Base-by-base conservation (phyloP, 148 eudicot genomes). In the Amaranthus hypochondriacus region DNA sequence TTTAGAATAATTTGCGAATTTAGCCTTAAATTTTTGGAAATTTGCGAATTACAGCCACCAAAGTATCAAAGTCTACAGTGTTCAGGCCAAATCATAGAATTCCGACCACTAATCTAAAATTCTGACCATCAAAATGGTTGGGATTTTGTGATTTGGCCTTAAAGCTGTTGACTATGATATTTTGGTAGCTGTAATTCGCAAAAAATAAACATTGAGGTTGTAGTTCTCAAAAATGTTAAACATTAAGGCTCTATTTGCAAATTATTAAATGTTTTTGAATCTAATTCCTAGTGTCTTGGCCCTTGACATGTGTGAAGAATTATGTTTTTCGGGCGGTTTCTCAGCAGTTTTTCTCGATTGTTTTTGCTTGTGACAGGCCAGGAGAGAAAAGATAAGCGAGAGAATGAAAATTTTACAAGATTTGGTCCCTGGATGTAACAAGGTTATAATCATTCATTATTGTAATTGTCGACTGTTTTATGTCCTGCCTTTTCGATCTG, bases 321-420 rank as follows among this genome's bases (percentile, higher is more conserved):
- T 68, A 43, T 44, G 9, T 50, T 28, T 63, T 2, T 57, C 13
- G 13, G 2, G 44, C 62, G 58, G 55, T 46, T 62, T 42, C 7
- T 69, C 58, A 52, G 44, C 55, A 44, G 47, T 56, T 15, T 46
- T 58, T 48, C 57, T 42, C 9, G 52, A n/a, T 4, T 66, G 18
- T 53, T 52, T 73, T 63, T 66, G 77, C 5, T 43, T 69, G 56
- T 79, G 73, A 54, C 82, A 93, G 98, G 98, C 97, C 42, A 85
- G 98, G 79, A 87, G 98, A 79, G 98, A 93, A 77, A 93, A 91
- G 83, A 93, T 93, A 49, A 89, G 98, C 39, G 98, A 91, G 85
- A 88, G 98, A 81, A 93, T 93, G 98, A 93, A 88, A 80, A 78
- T 87, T 74, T 84, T 93, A 83, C 98, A 93, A 87, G 98, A 91